Conservation (phyloP, 192 early-diverging fungal species). For the Diversispora epigaea region DNA sequence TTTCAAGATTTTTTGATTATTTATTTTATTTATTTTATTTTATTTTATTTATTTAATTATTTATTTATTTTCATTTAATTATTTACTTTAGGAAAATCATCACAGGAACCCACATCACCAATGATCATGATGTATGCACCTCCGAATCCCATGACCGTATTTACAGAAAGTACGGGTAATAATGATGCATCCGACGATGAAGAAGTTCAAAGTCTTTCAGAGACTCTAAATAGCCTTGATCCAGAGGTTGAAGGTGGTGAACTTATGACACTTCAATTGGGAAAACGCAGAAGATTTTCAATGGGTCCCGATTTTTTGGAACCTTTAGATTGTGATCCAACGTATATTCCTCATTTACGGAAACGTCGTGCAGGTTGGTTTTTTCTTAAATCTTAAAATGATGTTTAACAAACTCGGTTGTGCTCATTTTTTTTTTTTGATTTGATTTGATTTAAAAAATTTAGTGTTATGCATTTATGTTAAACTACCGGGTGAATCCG, state of each 20-base stretch:
- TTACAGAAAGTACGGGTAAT: constrained; percentile 33
- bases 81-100: not conserved
- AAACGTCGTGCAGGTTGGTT: constrained; percentile 41
- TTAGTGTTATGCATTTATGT: constrained; percentile 57
- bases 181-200: constrained; percentile 15
- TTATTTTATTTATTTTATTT: too few species aligned
- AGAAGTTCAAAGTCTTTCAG: constrained; percentile 18
- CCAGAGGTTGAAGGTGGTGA: constrained; percentile 28
- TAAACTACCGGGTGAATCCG: constrained; percentile 51
- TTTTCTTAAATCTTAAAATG: not conserved
- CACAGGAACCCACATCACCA: constrained; percentile 31
- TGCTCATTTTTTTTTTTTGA: not conserved
- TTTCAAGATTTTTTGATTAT: constrained; percentile 39
- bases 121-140: constrained; percentile 38
- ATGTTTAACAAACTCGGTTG: not conserved
- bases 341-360: constrained; percentile 55
- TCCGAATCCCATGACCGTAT: constrained; percentile 34
- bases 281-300: constrained; percentile 39
- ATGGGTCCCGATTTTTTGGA: constrained; percentile 42
- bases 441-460: constrained; percentile 21
- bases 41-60: too few species aligned
- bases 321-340: constrained; percentile 61
- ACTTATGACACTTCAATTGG: constrained; percentile 36
- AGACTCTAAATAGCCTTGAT: constrained; percentile 31
- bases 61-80: constrained; percentile 33